phyloP scores from a whole-genome alignment of 371 early-diverging fungal species.

The Chytridium lagenaria region DNA sequence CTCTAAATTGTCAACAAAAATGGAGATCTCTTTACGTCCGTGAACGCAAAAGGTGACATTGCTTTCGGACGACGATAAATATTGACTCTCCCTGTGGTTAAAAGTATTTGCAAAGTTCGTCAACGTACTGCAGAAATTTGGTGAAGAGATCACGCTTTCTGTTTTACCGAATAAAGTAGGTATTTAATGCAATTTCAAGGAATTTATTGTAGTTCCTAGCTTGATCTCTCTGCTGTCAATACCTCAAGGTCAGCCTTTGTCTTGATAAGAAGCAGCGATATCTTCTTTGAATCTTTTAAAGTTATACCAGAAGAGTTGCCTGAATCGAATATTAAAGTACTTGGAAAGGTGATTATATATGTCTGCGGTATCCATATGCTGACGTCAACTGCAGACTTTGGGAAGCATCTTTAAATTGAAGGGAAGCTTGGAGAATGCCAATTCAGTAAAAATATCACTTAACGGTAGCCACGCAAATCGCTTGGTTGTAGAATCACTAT shows the following conservation, averaged over 20 bases:
- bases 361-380: too few relatives aligned
- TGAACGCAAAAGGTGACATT: too few relatives aligned
- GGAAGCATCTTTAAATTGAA: slow-evolving; percentile 56
- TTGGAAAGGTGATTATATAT: slow-evolving; percentile 38
- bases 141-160: slow-evolving; percentile 53
- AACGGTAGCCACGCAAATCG: slow-evolving; percentile 48
- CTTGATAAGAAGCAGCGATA: slow-evolving; percentile 44
- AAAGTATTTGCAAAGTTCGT: slow-evolving; percentile 57
- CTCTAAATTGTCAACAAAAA: too few relatives aligned
- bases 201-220: slow-evolving; percentile 35
- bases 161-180: slow-evolving; percentile 8
- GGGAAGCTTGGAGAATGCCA: slow-evolving; percentile 48
- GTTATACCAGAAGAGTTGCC: slow-evolving; percentile 4
- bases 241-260: slow-evolving; percentile 63
- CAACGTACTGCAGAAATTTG: slow-evolving; percentile 56
- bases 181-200: not conserved
- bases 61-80: too few relatives aligned
- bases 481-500: slow-evolving; percentile 59
- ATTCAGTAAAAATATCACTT: slow-evolving; percentile 56
- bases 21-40: too few relatives aligned
- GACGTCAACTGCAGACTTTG: slow-evolving; percentile 58
- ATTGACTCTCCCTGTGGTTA: too few relatives aligned
- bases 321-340: slow-evolving; percentile 31
- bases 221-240: slow-evolving; percentile 61
- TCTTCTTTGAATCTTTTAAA: slow-evolving; percentile 60